Base-by-base conservation (phyloP, 345 rosid species). In the Syzygium aromaticum region DNA sequence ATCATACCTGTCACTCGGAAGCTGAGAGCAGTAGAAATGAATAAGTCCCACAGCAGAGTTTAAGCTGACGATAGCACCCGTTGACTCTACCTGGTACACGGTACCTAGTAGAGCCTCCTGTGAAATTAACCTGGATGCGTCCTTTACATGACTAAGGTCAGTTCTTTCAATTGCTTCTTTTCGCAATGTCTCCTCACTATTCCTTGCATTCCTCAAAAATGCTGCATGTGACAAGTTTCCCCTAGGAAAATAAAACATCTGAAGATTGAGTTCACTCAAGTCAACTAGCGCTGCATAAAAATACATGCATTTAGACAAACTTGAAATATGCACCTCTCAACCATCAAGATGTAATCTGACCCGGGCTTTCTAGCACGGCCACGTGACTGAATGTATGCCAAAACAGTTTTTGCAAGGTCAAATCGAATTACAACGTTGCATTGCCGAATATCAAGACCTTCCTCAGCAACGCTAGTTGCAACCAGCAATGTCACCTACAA, bases 341-440 rank as follows among this genome's bases (percentile, higher is more conserved):
- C 95, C 99, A 98, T 98, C 92, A 98, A 95, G 89, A 98, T 95
- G 86, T 98, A 98, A 94, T 95, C 98, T 89, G 99, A 98, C 59
- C 99, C 99, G 90, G 99, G 99, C 91, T 98, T 98, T 93, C 99
- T 94, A 83, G 99, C 99, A 90, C 99, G 96, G 86, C 99, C 99
- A 87, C 99, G 95, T 2, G 99, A 98, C 92, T 98, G 99, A 90
- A 98, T 98, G 88, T 98, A 96, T 27, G 99, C 99, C 85, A 98
- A 91, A 82, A 98, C 99, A 86, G 99, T 98, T 94, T 98, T 98
- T 84, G 99, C 99, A 85, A 98, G 99, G 89, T 98, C 99, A 90
- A 98, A 98, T 86, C 99, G 98, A 89, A 98, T 96, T 73, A 98
- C 99, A 87, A 98, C 99, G 89, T 96, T 98, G 94, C 99, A 98